These are phyloP conservation scores for Benincasa hispida DNA, from an alignment of 306 rosid species.

Conservation along the genomic window DNA sequence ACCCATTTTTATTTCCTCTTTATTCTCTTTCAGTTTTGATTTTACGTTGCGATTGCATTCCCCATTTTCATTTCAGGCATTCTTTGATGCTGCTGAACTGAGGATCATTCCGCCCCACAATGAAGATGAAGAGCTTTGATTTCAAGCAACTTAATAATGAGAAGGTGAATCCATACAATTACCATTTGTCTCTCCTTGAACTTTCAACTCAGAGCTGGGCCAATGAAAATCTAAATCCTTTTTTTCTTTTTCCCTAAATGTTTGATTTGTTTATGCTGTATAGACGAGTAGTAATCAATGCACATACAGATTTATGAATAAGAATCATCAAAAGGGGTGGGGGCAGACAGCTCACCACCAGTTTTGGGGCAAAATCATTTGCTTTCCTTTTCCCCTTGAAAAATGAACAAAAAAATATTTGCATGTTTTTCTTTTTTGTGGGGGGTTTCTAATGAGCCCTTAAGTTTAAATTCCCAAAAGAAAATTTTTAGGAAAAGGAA, in stretches of 20 bases:
- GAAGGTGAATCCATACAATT: background rate
- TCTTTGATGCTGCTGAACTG: background rate
- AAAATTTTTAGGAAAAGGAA: background rate
- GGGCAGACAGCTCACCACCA: constrained; percentile 19
- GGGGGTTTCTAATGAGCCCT: background rate
- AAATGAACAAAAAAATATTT: background rate
- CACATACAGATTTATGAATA: background rate
- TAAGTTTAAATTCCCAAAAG: background rate
- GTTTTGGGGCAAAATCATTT: constrained; percentile 1
- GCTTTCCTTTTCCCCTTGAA: background rate
- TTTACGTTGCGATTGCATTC: background rate
- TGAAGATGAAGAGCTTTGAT: background rate
- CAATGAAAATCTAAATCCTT: background rate
- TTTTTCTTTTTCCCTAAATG: too few species aligned
- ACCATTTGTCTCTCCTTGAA: background rate
- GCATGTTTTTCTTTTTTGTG: background rate
- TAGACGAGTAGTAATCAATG: background rate
- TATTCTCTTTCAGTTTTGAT: background rate
- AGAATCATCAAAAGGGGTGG: constrained; percentile 2
- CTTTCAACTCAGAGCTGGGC: background rate
- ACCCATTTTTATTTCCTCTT: background rate
- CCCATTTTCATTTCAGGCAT: background rate
- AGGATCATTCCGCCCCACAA: background rate
- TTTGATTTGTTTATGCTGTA: background rate
- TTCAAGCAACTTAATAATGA: background rate